Evolutionary conservation across 2,329 filamentous ascomycete species (phyloP).

Genomic region (Paradendryphiella salina): DNA sequence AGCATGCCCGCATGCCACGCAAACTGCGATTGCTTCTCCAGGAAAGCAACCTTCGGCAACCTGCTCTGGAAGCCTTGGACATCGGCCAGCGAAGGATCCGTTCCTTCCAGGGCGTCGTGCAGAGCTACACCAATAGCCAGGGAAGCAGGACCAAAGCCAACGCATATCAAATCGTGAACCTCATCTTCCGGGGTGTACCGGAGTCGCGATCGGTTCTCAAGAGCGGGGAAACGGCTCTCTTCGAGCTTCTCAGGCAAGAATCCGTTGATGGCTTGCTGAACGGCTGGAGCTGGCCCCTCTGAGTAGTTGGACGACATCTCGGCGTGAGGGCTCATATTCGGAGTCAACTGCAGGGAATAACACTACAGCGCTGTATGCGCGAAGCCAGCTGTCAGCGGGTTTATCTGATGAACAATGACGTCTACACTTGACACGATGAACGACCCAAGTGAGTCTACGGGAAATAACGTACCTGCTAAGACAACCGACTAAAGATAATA

Average conservation of each 20-base stretch:
- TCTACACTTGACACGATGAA: conserved; percentile 21
- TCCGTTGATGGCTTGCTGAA: conserved; percentile 36
- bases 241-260: conserved; percentile 34
- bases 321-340: conserved; percentile 44
- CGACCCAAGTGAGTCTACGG: neutral
- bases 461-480: conserved; percentile 3
- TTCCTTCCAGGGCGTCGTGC: conserved; percentile 66
- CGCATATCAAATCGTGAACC: conserved; percentile 81
- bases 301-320: conserved; percentile 27
- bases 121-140: conserved; percentile 87
- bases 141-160: conserved; percentile 91
- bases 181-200: conserved; percentile 61
- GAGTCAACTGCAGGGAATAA: neutral
- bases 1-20: conserved; percentile 97
- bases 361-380: neutral
- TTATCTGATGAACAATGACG: conserved; percentile 24
- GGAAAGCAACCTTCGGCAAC: conserved; percentile 75
- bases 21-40: conserved; percentile 83
- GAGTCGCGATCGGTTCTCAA: conserved; percentile 52
- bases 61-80: conserved; percentile 43
- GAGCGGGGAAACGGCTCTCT: conserved; percentile 32
- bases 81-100: conserved; percentile 39
- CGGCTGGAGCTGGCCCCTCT: conserved; percentile 23
- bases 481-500: neutral
- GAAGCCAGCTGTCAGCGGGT: conserved; percentile 9